Base-by-base conservation (phyloP, 192 early-diverging fungal species). In the Coemansia umbellata region DNA sequence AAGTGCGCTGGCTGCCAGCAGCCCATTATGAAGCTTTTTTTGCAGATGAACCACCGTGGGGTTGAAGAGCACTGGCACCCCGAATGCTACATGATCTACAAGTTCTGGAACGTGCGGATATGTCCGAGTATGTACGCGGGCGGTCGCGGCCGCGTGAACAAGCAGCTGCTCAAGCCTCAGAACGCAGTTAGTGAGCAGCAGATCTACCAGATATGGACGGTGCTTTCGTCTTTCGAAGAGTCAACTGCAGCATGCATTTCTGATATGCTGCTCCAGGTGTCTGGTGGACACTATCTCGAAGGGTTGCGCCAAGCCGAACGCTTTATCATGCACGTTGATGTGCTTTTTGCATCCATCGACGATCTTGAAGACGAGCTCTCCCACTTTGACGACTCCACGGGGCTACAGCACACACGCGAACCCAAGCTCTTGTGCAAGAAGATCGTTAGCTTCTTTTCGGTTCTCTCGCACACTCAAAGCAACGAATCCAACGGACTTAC, bases 21-120 rank as follows among this genome's bases (percentile, higher is more conserved):
- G 42, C 90, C 92, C 15, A 95, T 99, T 51, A 73, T 99, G 60
- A 91, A 94, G 71, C 92, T 93, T 62, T 99, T 93, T 82, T 83
- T 99, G 36, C 93, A 99, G 68, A 92, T 95, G 60, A 89, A 81
- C 53, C 75, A 87, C 41, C 89, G 86, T 47, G 74, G 68, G 19
- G 68, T 57, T 24, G 79, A 83, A 33, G 91, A 95, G 61, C 92
- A 94, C 63, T 99, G 97, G 97, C 97, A 99, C 68, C 94, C 95
- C 5, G 91, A 95, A 63, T 99, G 97, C 69, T 99, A 99, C 75
- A 98, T 98, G 97, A 97, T 99, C 41, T 91, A 93, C 78, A 95
- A 97, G 84, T 78, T 78, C 43, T 81, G 80, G 76, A 73, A 80
- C 57, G 78, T 78, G 13, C 60, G 63, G 26, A 69, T 68, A 61